phyloP scores from a whole-genome alignment of 345 rosid species.

The Brassica napus region DNA sequence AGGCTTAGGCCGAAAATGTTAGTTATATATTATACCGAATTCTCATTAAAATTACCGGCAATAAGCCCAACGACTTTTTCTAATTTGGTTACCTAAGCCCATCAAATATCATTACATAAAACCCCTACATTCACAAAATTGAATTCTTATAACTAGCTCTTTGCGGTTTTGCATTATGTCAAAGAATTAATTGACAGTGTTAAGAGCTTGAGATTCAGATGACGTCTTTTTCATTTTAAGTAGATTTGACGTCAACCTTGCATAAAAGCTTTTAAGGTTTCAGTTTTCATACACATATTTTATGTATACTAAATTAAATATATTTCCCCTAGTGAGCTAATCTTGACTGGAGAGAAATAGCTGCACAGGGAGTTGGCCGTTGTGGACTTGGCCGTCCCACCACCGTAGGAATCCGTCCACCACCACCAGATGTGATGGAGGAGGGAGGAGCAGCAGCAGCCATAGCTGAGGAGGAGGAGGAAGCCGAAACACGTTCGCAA shows the following conservation, averaged over 20 bases:
- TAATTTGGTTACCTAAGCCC: background rate
- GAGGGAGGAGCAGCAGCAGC: background rate
- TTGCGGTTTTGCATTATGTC: background rate
- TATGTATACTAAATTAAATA: slow-evolving; percentile 1
- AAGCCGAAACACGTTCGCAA: slow-evolving; percentile 69
- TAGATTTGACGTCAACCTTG: background rate
- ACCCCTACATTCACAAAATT: background rate
- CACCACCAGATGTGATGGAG: background rate
- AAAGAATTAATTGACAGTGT: background rate
- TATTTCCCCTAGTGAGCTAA: slow-evolving; percentile 20
- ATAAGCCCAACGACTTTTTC: background rate
- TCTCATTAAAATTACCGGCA: background rate
- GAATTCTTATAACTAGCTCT: background rate
- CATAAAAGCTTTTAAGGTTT: background rate
- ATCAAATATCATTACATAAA: background rate
- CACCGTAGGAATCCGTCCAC: slow-evolving; percentile 5
- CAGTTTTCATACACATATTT: background rate
- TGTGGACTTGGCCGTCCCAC: slow-evolving; percentile 36
- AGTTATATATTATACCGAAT: background rate
- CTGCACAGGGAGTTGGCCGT: slow-evolving; percentile 18
- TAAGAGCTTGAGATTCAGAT: background rate
- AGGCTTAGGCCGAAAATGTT: background rate
- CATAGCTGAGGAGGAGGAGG: slow-evolving; percentile 33
- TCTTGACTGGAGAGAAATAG: slow-evolving; percentile 25
- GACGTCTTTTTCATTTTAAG: background rate